These are phyloP conservation scores for Fusarium guadeloupense DNA, from an alignment of 2,329 filamentous ascomycete species.

Conservation along the genomic window DNA sequence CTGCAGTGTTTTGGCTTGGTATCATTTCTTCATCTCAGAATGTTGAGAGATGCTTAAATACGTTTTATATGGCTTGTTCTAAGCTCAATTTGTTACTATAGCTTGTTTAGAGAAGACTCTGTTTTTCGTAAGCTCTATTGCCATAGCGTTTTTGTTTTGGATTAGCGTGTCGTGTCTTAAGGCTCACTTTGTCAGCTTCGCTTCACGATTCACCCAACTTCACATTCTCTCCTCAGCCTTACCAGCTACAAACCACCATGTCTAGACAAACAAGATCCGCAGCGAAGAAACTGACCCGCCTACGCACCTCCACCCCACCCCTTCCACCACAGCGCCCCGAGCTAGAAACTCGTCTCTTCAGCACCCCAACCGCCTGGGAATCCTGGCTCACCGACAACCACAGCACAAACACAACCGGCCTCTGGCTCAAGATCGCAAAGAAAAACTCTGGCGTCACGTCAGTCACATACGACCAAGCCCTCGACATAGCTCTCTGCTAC, in stretches of 20 bases:
- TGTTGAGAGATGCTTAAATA: rapidly evolving
- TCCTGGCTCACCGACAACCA: conserved; percentile 29
- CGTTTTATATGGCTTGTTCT: background rate
- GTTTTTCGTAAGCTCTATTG: no score
- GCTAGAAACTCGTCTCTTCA: conserved; percentile 25
- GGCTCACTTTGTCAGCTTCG: background rate
- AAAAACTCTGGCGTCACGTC: conserved; percentile 55
- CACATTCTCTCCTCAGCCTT: background rate
- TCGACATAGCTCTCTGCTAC: conserved; percentile 66
- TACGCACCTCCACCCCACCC: background rate
- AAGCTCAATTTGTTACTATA: no score
- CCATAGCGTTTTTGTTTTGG: background rate
- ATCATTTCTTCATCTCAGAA: rapidly evolving
- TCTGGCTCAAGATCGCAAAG: conserved; percentile 61
- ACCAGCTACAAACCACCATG: conserved; percentile 13
- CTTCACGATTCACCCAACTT: no score
- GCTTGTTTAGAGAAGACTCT: background rate
- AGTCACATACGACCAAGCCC: conserved; percentile 60
- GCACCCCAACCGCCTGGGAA: conserved; percentile 22
- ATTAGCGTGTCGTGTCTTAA: background rate
- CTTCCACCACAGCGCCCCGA: rapidly evolving
- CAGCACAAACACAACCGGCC: conserved; percentile 41
- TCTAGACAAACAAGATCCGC: conserved; percentile 32
- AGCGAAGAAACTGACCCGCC: conserved; percentile 6
- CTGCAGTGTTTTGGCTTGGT: background rate